Evolutionary conservation across 1,284 basidiomycete genomes (phyloP).

Genomic region (Mycena sp.): DNA sequence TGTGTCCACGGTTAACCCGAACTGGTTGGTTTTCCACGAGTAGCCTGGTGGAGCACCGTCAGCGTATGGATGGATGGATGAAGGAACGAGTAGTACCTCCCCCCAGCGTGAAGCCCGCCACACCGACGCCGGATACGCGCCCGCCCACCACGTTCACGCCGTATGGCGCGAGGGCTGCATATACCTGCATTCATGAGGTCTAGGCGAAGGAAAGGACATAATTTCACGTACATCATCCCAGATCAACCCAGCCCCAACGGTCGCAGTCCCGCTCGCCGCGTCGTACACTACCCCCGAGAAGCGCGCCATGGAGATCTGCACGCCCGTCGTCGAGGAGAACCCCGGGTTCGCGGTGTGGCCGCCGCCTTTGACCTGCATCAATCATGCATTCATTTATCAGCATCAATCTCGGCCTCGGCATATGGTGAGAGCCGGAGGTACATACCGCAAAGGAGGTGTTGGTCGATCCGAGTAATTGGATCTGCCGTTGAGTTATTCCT

Average conservation of each 20-base stretch:
- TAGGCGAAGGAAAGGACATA: background rate
- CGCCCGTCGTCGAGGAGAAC: conserved; percentile 65
- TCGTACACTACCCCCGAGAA: conserved; percentile 61
- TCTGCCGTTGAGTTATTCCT: conserved; percentile 40
- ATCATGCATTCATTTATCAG: background rate
- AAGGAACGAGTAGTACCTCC: conserved; percentile 54
- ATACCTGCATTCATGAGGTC: conserved; percentile 40
- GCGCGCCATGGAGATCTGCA: conserved; percentile 65
- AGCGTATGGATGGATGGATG: background rate
- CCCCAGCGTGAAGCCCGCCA: conserved; percentile 64
- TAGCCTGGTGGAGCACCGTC: conserved; percentile 52
- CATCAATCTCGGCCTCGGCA: no score
- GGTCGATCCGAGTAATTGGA: conserved; percentile 57
- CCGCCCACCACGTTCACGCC: conserved; percentile 65
- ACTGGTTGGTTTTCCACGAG: conserved; percentile 64
- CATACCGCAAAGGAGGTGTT: conserved; percentile 56
- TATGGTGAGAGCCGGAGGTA: background rate
- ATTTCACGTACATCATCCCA: conserved; percentile 62
- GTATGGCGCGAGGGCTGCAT: conserved; percentile 55
- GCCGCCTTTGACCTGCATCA: conserved; percentile 60
- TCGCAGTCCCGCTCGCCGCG: conserved; percentile 50
- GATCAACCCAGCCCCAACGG: conserved; percentile 61
- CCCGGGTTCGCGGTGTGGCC: conserved; percentile 63
- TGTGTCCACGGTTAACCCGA: conserved; percentile 63
- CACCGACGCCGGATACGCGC: conserved; percentile 63